Conservation (phyloP, 2,329 filamentous ascomycete genomes). For the Diaporthe eres region DNA sequence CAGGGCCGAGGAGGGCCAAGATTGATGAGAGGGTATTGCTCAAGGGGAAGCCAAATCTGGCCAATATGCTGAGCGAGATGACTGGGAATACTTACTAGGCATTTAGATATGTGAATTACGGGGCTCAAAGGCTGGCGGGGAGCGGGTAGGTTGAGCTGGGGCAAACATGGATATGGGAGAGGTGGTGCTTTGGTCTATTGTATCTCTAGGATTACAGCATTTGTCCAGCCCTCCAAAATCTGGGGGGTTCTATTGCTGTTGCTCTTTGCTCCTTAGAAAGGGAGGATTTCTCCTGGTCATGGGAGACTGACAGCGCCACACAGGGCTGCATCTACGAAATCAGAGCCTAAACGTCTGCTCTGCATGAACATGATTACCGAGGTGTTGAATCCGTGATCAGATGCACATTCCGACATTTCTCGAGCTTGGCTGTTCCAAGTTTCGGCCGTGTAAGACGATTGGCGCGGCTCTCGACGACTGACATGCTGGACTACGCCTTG, state of each 20-base stretch:
- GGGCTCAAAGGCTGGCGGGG: neutral
- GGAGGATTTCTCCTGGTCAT: neutral
- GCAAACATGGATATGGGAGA: neutral
- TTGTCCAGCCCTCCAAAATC: neutral
- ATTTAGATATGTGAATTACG: neutral
- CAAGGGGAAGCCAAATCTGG: conserved; percentile 77
- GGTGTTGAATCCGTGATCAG: neutral
- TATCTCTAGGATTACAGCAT: conserved; percentile 33
- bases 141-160: neutral
- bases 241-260: neutral
- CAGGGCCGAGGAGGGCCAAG: conserved; percentile 68
- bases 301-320: neutral
- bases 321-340: neutral
- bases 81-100: conserved; percentile 51
- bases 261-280: neutral
- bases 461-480: conserved; percentile 14
- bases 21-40: conserved; percentile 74
- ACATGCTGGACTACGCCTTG: neutral
- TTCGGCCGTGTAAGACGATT: conserved; percentile 29
- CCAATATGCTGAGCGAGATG: conserved; percentile 84
- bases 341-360: neutral
- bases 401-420: conserved; percentile 12
- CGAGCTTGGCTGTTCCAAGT: conserved; percentile 24
- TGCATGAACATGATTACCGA: neutral
- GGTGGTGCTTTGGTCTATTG: conserved; percentile 33